Percentiles rank a stretch among this genome's conserved stretches.
Evolutionary conservation across 129 eudicot species (phyloP).

Genomic region (Saposhnikovia divaricata): DNA sequence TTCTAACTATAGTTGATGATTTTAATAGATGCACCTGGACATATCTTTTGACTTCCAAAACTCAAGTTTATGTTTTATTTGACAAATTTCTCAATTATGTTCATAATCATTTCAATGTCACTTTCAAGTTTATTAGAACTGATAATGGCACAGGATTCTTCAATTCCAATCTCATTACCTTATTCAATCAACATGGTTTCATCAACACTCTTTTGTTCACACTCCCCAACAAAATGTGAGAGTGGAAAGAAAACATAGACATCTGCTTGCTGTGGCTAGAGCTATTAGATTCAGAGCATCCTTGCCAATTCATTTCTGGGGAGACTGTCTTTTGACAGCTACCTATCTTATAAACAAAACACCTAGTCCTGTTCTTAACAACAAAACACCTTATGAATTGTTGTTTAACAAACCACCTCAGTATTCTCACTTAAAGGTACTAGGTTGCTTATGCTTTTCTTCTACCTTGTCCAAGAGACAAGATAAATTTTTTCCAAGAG

Average conservation of each 20-base stretch:
- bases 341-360: not conserved
- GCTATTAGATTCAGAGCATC: not conserved
- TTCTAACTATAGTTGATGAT: not conserved
- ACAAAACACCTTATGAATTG: not conserved
- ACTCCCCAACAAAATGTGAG: not conserved
- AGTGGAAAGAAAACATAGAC: not conserved
- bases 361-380: rapidly evolving
- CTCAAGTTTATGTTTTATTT: not conserved
- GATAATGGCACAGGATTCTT: not conserved
- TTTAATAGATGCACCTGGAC: not conserved
- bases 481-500: not conserved
- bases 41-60: not conserved
- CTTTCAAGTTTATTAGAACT: not conserved
- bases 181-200: not conserved
- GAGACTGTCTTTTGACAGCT: not conserved
- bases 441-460: not conserved
- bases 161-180: rapidly evolving
- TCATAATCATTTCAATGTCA: not conserved
- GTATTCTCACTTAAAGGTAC: not conserved
- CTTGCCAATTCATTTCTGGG: not conserved
- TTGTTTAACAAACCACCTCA: not conserved
- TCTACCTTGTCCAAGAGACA: not conserved
- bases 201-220: not conserved
- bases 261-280: not conserved
- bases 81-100: not conserved